Percentiles rank a stretch among this genome's conserved stretches.
phyloP scores from a whole-genome alignment of 1,139 yeast genomes.

The Saccharomyces hybrid region DNA sequence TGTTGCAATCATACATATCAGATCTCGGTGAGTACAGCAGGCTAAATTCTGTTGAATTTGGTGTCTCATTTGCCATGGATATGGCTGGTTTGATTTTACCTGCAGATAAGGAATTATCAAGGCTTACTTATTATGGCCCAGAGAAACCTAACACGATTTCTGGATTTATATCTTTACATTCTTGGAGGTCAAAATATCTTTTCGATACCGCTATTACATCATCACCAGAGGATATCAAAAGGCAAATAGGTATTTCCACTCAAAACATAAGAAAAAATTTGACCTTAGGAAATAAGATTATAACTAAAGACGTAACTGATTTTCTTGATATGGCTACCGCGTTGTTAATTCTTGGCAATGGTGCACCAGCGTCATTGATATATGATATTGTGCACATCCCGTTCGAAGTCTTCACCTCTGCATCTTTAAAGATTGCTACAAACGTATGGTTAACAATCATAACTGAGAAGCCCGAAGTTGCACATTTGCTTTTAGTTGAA shows the following conservation, averaged over 20 bases:
- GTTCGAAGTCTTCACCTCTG: slow-evolving; percentile 53
- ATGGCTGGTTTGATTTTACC: slow-evolving; percentile 69
- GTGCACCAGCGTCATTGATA: slow-evolving; percentile 44
- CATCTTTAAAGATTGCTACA: slow-evolving; percentile 57
- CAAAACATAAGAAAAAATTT: slow-evolving; percentile 18
- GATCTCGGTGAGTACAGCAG: slow-evolving; percentile 30
- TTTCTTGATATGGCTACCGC: slow-evolving; percentile 43
- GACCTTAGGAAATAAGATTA: slow-evolving; percentile 15
- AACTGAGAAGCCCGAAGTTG: slow-evolving; percentile 54
- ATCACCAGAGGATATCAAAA: slow-evolving; percentile 22
- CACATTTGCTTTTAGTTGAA: slow-evolving; percentile 60
- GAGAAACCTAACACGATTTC: slow-evolving; percentile 53
- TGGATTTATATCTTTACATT: slow-evolving; percentile 67
- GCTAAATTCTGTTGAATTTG: slow-evolving; percentile 49
- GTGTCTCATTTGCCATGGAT: slow-evolving; percentile 83
- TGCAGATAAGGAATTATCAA: slow-evolving; percentile 49
- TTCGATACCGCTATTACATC: slow-evolving; percentile 29
- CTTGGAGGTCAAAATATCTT: slow-evolving; percentile 54
- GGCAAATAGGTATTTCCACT: slow-evolving; percentile 19
- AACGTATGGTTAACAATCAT: slow-evolving; percentile 76
- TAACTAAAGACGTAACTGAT: slow-evolving; percentile 34
- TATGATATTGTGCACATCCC: slow-evolving; percentile 64
- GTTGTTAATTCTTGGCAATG: slow-evolving; percentile 40
- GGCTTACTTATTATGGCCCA: slow-evolving; percentile 25
- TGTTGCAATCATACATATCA: slow-evolving; percentile 69